Evolutionary conservation across 1,284 basidiomycete species (phyloP), one percentile per base, ranked within the genome.

Genomic region (Leucoagaricus sp.): DNA sequence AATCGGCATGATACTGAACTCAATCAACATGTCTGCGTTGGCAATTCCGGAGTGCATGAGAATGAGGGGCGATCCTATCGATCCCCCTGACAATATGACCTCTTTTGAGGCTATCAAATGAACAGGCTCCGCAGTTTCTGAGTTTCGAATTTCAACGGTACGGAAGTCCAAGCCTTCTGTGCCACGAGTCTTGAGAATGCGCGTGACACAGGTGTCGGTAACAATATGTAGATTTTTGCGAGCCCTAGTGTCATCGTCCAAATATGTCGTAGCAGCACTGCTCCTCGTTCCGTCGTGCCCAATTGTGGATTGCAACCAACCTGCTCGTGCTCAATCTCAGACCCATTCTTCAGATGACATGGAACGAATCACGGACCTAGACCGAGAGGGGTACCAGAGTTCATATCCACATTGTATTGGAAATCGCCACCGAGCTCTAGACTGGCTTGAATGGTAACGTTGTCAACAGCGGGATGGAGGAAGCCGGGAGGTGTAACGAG

Each of bases 361-460:
- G 60, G 19, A n/a, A n/a, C n/a, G n/a, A n/a, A n/a, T n/a, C n/a
- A n/a, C 42, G 8, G 31, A 67, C 65, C 60, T 5, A 67, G 25
- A 23, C 73, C 73, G 13, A 73, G 53, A 0, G 67, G 65, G 31
- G 63, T 58, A 4, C 73, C 75, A n/a, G 66, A 65, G 49, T 75
- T 75, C 60, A 65, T 64, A 49, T 76, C 75, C 4, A 62, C 23
- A 50, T 69, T 73, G 61, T 66, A 75, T 2, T 65, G 49, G 42
- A 66, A 66, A 25, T 65, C 63, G 3, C 61, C 53, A 10, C 44
- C 33, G 6, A 65, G 48, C 15, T 64, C 56, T n/a, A 31, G 13
- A 4, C 61, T 58, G 1, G 63, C 59, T 36, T 61, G 58, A 1
- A 67, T 33, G n/a, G 57, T 50, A 1, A 46, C 53, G 0, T 48